Conservation (phyloP, 2,329 filamentous ascomycete genomes). For the Fusarium sp. region DNA sequence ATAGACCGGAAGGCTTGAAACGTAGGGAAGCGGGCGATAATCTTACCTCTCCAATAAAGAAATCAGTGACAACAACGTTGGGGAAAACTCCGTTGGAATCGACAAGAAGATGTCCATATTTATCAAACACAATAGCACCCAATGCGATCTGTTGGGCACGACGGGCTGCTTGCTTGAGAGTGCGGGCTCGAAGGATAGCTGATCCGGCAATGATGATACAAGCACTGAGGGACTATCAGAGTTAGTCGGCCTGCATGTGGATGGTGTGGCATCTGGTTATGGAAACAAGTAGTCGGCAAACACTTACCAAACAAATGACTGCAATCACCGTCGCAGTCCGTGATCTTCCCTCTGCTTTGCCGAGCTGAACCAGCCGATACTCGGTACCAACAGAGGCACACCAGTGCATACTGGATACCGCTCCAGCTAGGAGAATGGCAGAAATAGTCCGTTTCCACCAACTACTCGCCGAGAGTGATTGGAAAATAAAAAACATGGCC, state of each 20-base stretch:
- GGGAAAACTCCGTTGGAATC: conserved; percentile 78
- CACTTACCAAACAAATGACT: conserved; percentile 77
- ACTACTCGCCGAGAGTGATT: conserved; percentile 81
- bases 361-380: conserved; percentile 68
- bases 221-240: conserved; percentile 68
- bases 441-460: conserved; percentile 82
- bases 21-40: conserved; percentile 14
- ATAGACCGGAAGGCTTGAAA: background rate
- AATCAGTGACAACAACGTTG: conserved; percentile 82
- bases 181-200: conserved; percentile 67
- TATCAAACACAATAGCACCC: conserved; percentile 77
- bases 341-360: conserved; percentile 58
- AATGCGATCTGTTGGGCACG: conserved; percentile 73
- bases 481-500: conserved; percentile 82
- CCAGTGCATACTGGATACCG: conserved; percentile 91
- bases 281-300: too few relatives aligned
- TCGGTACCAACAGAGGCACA: conserved; percentile 79
- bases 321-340: conserved; percentile 79
- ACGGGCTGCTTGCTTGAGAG: conserved; percentile 67
- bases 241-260: background rate
- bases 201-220: conserved; percentile 72
- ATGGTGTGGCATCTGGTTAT: background rate
- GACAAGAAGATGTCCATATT: conserved; percentile 76
- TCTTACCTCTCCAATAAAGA: conserved; percentile 76
- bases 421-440: conserved; percentile 77